A percentile compares a stretch with the other conserved stretches of the same genome.
These are phyloP conservation scores for Talaromyces amestolkiae DNA, from an alignment of 2,329 filamentous ascomycete species.

Conservation along the genomic window DNA sequence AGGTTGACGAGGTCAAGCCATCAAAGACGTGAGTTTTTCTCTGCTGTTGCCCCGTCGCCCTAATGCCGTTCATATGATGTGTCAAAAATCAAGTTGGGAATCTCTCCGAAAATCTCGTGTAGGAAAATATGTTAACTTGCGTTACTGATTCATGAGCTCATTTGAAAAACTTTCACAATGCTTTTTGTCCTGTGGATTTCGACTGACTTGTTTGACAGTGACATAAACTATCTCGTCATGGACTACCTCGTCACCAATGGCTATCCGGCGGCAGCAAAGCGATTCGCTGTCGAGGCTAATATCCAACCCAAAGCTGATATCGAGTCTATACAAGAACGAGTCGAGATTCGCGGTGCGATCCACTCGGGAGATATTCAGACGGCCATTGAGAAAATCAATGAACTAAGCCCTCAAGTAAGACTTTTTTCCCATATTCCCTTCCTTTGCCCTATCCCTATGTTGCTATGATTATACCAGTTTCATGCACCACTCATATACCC, in stretches of 20 bases:
- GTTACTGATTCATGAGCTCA: slow-evolving; percentile 56
- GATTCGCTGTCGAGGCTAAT: slow-evolving; percentile 92
- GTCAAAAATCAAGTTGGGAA: slow-evolving; percentile 92
- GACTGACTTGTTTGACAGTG: slow-evolving; percentile 56
- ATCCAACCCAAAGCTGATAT: slow-evolving; percentile 70
- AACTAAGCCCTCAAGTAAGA: slow-evolving; percentile 85
- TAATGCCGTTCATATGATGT: slow-evolving; percentile 62
- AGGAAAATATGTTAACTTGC: slow-evolving; percentile 83
- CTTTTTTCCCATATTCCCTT: neutral
- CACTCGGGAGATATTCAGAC: slow-evolving; percentile 79
- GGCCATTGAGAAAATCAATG: slow-evolving; percentile 84
- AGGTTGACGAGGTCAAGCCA: slow-evolving; percentile 78
- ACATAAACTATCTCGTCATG: slow-evolving; percentile 92
- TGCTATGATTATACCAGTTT: slow-evolving; percentile 94
- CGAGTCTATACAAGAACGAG: slow-evolving; percentile 71
- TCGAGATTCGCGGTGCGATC: slow-evolving; percentile 80
- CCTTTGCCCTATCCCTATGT: slow-evolving; percentile 23
- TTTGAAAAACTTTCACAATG: neutral
- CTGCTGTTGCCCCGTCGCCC: slow-evolving; percentile 9
- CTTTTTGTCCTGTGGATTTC: slow-evolving; percentile 5
- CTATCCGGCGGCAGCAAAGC: slow-evolving; percentile 86
- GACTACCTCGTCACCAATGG: slow-evolving; percentile 96
- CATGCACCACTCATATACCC: slow-evolving; percentile 99
- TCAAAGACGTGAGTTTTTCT: slow-evolving; percentile 75
- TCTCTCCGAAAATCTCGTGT: slow-evolving; percentile 98